A percentile compares a stretch with the other conserved stretches of the same genome.
Conservation (phyloP, 2,329 filamentous ascomycete species). For the Graphium sp. region DNA sequence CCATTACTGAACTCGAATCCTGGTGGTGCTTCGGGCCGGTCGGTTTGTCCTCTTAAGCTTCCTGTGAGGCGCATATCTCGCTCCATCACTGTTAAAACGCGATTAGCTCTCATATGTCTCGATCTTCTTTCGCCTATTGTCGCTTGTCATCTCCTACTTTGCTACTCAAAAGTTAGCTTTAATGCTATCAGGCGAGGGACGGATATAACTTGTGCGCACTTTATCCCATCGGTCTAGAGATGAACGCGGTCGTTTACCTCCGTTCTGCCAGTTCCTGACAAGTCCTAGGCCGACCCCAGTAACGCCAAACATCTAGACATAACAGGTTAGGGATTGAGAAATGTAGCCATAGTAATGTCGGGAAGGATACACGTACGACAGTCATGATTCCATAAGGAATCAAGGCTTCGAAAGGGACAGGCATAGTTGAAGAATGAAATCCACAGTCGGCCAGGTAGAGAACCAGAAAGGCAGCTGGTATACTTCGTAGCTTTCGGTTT, state of each 20-base stretch:
- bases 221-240: slow-evolving; percentile 47
- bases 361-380: slow-evolving; percentile 25
- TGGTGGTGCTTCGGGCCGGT: slow-evolving; percentile 33
- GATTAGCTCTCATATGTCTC: slow-evolving; percentile 3
- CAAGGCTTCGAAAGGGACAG: slow-evolving; percentile 45
- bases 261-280: slow-evolving; percentile 40
- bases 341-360: background rate
- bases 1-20: slow-evolving; percentile 48
- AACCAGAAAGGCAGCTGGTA: no score
- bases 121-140: background rate
- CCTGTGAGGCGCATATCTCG: slow-evolving; percentile 46
- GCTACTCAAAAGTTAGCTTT: slow-evolving; percentile 21
- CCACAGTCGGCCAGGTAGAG: no score
- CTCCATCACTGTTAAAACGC: slow-evolving; percentile 39
- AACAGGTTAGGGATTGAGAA: background rate
- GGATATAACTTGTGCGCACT: slow-evolving; percentile 19
- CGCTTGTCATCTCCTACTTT: slow-evolving; percentile 26
- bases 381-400: slow-evolving; percentile 50
- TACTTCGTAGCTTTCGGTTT: no score
- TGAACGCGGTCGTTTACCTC: slow-evolving; percentile 42
- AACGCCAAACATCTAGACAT: slow-evolving; percentile 42
- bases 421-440: no score
- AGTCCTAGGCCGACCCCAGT: slow-evolving; percentile 40
- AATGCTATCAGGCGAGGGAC: background rate
- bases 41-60: slow-evolving; percentile 37